Evolutionary conservation across 306 rosid genomes (phyloP), one percentile per base, ranked within the genome.

Genomic region (Citrullus amarus): DNA sequence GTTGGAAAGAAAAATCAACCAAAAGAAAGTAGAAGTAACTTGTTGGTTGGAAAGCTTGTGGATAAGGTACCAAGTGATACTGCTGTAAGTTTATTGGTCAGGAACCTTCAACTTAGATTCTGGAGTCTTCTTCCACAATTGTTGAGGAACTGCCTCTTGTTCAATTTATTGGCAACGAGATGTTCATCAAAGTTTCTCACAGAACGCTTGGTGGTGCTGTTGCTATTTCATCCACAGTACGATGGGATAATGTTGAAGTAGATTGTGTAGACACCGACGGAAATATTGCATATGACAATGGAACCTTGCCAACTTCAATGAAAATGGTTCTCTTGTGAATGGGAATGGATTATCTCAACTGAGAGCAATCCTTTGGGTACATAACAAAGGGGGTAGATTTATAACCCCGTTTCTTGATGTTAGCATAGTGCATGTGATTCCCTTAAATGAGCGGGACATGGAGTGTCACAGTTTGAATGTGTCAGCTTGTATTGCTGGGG

Each of bases 121-220:
- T 93, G 80, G 98, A 93, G 88, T 85, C 96, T n/a, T 89, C 96
- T 81, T 81, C 90, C 43, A 17, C 82, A 78, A 86, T 80, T 89
- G 81, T 81, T 60, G 90, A 89, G 86, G 97, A 87, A 79, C 84
- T 86, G 82, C 98, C 97, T 63, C 88, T 94, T n/a, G 97, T 89
- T 78, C 96, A 89, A 80, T 94, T 93, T 85, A 74, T 90, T 77
- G 98, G 97, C 58, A 78, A 87, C 80, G 86, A 90, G 82, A 83
- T 93, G 44, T 88, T 86, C 80, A 84, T 90, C 68, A 88, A 78
- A 87, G 97, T 84, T 72, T 87, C 86, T 82, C 98, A 94, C 66
- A 88, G 91, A 87, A 94, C 97, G 48, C 94, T 94, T 71, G 98
- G 97, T 76, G 97, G 98, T 78, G 98, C 98, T 54, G 80, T 92